phyloP scores from a whole-genome alignment of 768 basidiomycete genomes.

The Serendipita vermifera region DNA sequence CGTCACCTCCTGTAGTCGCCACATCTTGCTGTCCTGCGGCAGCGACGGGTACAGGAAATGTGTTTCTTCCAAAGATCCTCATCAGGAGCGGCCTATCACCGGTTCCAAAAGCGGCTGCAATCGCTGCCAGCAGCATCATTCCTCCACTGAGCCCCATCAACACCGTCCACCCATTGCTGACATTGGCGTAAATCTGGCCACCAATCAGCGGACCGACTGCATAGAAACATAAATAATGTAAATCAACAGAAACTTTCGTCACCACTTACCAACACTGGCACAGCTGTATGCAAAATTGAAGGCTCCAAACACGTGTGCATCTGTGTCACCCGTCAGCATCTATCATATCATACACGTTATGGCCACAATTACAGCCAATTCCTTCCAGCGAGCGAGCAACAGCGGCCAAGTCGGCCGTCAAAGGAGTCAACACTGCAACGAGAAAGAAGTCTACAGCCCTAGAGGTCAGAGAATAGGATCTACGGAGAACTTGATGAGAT shows the following conservation, averaged over 20 bases:
- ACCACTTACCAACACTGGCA: conserved; percentile 42
- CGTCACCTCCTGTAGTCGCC: too few relatives aligned
- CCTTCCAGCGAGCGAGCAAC: conserved; percentile 45
- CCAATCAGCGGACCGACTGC: conserved; percentile 59
- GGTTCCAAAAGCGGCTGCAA: neutral
- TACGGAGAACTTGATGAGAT: neutral
- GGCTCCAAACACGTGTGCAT: conserved; percentile 60
- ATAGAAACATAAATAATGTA: neutral
- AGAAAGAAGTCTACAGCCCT: conserved; percentile 42
- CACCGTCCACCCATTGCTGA: conserved; percentile 3
- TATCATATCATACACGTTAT: too few relatives aligned
- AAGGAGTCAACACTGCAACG: conserved; percentile 44
- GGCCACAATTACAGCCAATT: conserved; percentile 46
- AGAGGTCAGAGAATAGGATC: neutral
- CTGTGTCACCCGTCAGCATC: too few relatives aligned
- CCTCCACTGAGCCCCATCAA: neutral
- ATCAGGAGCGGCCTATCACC: neutral
- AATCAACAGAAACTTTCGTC: conserved; percentile 10
- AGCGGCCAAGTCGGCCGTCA: conserved; percentile 54
- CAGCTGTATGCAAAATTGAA: conserved; percentile 61
- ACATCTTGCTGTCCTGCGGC: too few relatives aligned
- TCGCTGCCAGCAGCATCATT: neutral
- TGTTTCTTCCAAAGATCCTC: neutral
- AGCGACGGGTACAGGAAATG: too few relatives aligned
- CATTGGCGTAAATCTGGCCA: conserved; percentile 36